These are phyloP conservation scores for Entomortierella parvispora DNA, from an alignment of 192 early-diverging fungal genomes.

Conservation along the genomic window DNA sequence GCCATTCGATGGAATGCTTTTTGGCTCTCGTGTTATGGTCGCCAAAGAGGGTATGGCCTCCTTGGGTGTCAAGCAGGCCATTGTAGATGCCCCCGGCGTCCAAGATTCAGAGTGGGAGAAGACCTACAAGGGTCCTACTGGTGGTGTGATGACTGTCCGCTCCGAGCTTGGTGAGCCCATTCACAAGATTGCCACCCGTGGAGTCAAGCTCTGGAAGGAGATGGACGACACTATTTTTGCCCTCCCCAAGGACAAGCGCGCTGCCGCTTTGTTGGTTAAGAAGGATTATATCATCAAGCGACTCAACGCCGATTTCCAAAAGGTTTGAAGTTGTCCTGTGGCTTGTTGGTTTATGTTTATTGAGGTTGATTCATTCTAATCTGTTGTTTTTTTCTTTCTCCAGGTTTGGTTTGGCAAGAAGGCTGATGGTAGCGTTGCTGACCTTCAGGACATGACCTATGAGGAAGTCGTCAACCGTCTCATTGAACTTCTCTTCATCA, in stretches of 20 bases:
- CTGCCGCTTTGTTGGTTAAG: constrained; percentile 76
- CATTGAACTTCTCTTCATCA: constrained; percentile 83
- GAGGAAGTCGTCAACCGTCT: constrained; percentile 84
- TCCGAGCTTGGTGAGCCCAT: constrained; percentile 95
- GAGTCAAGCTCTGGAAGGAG: constrained; percentile 80
- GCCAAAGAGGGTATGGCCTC: constrained; percentile 88
- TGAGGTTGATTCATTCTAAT: not conserved
- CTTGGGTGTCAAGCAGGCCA: constrained; percentile 84
- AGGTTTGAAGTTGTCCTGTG: constrained; percentile 39
- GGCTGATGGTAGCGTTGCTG: constrained; percentile 74
- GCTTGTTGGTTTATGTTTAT: constrained; percentile 1
- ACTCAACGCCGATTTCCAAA: constrained; percentile 90
- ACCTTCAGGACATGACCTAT: constrained; percentile 95
- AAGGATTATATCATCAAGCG: constrained; percentile 89
- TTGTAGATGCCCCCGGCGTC: constrained; percentile 86
- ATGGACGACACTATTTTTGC: constrained; percentile 83
- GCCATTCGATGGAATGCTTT: constrained; percentile 95
- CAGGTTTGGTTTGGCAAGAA: constrained; percentile 93
- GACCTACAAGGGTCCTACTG: constrained; percentile 79
- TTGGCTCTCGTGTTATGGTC: constrained; percentile 98
- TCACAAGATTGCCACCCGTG: constrained; percentile 91
- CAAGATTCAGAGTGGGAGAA: constrained; percentile 84
- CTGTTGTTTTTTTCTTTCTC: not conserved
- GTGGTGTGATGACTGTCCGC: constrained; percentile 86
- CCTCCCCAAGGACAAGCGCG: constrained; percentile 85